Conservation (phyloP, 1,284 basidiomycete species). For the Moniliophthora roreri region DNA sequence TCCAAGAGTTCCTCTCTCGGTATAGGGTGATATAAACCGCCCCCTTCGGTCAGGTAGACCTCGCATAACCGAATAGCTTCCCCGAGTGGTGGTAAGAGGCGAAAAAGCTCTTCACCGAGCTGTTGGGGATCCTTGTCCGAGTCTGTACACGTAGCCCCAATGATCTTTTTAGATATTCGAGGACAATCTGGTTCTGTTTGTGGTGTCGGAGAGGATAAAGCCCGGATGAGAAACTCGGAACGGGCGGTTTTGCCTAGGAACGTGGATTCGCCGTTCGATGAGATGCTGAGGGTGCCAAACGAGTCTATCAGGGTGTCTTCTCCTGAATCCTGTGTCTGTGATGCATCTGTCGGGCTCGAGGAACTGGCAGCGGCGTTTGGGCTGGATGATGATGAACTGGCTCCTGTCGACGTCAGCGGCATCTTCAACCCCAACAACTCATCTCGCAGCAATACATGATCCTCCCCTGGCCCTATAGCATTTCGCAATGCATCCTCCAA, state of each 20-base stretch:
- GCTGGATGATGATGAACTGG: no score
- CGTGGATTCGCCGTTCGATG: slow-evolving; percentile 48
- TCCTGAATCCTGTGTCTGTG: no score
- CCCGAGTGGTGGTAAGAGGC: slow-evolving; percentile 46
- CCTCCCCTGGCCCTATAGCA: slow-evolving; percentile 40
- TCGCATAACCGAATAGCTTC: slow-evolving; percentile 56
- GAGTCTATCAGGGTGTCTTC: neutral
- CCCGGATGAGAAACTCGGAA: slow-evolving; percentile 37
- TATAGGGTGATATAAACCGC: slow-evolving; percentile 35
- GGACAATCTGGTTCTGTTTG: slow-evolving; percentile 21
- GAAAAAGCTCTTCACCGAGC: slow-evolving; percentile 38
- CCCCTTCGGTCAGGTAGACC: slow-evolving; percentile 52
- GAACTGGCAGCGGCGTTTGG: neutral
- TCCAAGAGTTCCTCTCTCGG: slow-evolving; percentile 16
- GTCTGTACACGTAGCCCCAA: slow-evolving; percentile 2
- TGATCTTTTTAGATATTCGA: slow-evolving; percentile 28
- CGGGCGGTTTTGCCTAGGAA: slow-evolving; percentile 66
- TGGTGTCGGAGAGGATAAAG: slow-evolving; percentile 20
- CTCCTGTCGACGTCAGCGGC: no score
- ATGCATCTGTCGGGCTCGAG: no score
- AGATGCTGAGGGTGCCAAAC: slow-evolving; percentile 61
- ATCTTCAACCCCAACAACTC: slow-evolving; percentile 23
- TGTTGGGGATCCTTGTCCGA: slow-evolving; percentile 26
- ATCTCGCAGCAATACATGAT: slow-evolving; percentile 43
- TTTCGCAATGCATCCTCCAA: slow-evolving; percentile 61